These are phyloP conservation scores for Pseudocercospora fuligena DNA, from an alignment of 2,329 filamentous ascomycete species.

Conservation along the genomic window DNA sequence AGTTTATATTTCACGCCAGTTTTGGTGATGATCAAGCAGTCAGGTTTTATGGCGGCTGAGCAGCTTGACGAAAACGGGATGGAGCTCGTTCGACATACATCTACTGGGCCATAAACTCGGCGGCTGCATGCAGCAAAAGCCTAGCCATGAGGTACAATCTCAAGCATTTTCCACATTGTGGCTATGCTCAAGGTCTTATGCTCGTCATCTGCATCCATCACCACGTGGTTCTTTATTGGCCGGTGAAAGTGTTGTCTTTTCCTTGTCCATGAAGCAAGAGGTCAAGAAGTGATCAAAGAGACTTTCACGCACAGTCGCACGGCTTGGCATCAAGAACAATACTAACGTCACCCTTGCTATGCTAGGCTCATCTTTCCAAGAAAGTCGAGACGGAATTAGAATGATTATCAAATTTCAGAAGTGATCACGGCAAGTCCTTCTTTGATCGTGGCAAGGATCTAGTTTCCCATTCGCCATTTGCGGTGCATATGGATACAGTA, in stretches of 20 bases:
- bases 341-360: neutral
- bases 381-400: neutral
- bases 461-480: no score
- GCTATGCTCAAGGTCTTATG: neutral
- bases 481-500: neutral
- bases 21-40: no score
- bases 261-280: neutral
- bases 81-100: neutral
- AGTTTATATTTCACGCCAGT: no score
- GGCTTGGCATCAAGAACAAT: conserved; percentile 1
- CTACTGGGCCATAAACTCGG: neutral
- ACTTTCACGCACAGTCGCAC: neutral
- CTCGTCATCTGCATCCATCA: no score
- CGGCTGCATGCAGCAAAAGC: neutral
- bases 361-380: neutral
- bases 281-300: neutral
- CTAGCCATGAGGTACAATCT: neutral
- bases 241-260: neutral
- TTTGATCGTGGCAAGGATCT: neutral
- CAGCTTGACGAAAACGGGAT: neutral
- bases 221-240: neutral
- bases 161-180: neutral
- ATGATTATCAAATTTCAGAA: neutral
- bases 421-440: neutral
- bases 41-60: no score